These are phyloP conservation scores for Saturnispora zaruensis DNA, from an alignment of 805 yeast genomes.

Conservation along the genomic window DNA sequence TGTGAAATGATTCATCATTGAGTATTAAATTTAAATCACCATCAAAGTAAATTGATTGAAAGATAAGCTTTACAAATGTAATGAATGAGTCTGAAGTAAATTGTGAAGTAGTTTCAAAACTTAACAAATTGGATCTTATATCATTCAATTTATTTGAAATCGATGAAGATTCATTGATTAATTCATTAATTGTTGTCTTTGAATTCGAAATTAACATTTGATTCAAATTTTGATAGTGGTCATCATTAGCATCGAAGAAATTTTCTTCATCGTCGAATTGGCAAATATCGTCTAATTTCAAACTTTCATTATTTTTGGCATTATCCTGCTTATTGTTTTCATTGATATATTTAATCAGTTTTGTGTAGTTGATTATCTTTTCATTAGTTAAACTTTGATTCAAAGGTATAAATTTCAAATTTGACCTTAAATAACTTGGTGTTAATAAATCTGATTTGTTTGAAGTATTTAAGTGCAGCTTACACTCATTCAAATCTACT, in stretches of 20 bases:
- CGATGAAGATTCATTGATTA: background rate
- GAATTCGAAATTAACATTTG: conserved; percentile 18
- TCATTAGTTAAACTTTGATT: conserved; percentile 43
- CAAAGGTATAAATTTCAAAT: background rate
- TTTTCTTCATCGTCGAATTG: conserved; percentile 56
- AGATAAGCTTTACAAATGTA: background rate
- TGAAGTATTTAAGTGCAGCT: conserved; percentile 52
- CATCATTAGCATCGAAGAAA: conserved; percentile 35
- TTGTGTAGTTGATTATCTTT: conserved; percentile 51
- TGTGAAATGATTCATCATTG: background rate
- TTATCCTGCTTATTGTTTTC: background rate
- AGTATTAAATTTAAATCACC: background rate
- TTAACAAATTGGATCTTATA: background rate
- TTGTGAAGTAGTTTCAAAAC: background rate
- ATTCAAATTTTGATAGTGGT: conserved; percentile 23
- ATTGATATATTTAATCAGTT: conserved; percentile 38
- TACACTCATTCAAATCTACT: conserved; percentile 50
- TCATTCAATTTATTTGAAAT: background rate
- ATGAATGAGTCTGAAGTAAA: background rate
- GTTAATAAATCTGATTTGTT: conserved; percentile 28
- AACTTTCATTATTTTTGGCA: conserved; percentile 10
- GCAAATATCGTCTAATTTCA: conserved; percentile 35
- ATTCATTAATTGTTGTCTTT: conserved; percentile 11
- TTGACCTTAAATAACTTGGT: background rate
- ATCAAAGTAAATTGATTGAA: background rate